Evolutionary conservation across 441 rosid genomes (phyloP).

Genomic region (Erysimum cheiri): DNA sequence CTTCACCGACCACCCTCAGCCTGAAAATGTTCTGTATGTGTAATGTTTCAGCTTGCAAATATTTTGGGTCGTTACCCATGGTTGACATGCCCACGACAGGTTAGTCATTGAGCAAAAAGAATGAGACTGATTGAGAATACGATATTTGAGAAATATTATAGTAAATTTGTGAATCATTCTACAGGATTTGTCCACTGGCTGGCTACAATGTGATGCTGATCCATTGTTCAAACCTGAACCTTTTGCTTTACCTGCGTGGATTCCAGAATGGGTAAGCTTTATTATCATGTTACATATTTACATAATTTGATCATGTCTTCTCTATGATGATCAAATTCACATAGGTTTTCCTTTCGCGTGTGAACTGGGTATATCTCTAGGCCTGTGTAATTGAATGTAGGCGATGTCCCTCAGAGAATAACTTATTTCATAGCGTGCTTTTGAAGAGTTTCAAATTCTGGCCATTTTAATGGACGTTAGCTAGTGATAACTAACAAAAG

Average conservation of each 20-base stretch:
- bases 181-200: slow-evolving; percentile 87
- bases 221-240: slow-evolving; percentile 76
- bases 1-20: neutral
- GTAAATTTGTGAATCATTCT: slow-evolving; percentile 23
- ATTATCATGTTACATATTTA: neutral
- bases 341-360: neutral
- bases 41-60: slow-evolving; percentile 79
- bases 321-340: neutral
- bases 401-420: neutral
- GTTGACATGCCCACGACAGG: slow-evolving; percentile 97
- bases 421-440: neutral
- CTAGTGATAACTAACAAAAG: neutral
- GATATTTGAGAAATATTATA: slow-evolving; percentile 25
- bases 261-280: slow-evolving; percentile 65
- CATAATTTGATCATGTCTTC: no score
- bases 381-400: neutral
- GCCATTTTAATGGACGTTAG: neutral
- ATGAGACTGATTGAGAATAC: neutral
- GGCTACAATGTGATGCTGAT: slow-evolving; percentile 92
- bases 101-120: slow-evolving; percentile 40
- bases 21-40: slow-evolving; percentile 26
- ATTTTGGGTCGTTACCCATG: slow-evolving; percentile 83
- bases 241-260: slow-evolving; percentile 61
- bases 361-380: neutral
- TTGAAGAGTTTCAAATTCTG: slow-evolving; percentile 12